A percentile compares a stretch with the other conserved stretches of the same genome.
These are phyloP conservation scores for Musa itinerans DNA, from an alignment of 176 grass and related monocot genomes.

Conservation along the genomic window DNA sequence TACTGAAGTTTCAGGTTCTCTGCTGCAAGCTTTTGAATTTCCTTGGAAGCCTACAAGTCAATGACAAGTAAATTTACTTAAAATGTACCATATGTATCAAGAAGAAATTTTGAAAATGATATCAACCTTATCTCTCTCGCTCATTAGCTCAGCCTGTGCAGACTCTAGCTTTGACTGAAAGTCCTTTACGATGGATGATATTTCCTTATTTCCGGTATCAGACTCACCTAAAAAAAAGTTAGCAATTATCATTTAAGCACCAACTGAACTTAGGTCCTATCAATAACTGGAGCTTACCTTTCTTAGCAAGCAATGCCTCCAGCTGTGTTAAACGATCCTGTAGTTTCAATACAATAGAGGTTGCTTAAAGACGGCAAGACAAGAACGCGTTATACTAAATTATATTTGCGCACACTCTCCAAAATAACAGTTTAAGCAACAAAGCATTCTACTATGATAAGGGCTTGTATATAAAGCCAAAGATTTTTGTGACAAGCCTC, in stretches of 20 bases:
- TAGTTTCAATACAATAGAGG: background rate
- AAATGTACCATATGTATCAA: background rate
- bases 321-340: conserved; percentile 25
- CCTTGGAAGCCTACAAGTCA: conserved; percentile 26
- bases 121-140: conserved; percentile 12
- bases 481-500: background rate
- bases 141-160: conserved; percentile 8
- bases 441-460: background rate
- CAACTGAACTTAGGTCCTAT: background rate
- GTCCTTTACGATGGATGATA: conserved; percentile 7
- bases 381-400: background rate
- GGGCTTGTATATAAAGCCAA: no score
- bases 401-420: no score
- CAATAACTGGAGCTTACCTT: conserved; percentile 3
- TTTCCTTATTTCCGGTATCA: background rate
- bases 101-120: background rate
- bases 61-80: background rate
- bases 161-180: conserved; percentile 18
- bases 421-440: background rate
- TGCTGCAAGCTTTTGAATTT: conserved; percentile 49
- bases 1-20: conserved; percentile 80
- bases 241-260: background rate
- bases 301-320: conserved; percentile 10
- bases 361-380: background rate
- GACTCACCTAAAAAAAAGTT: conserved; percentile 1